Percentiles rank a stretch among this genome's conserved stretches.
phyloP scores from a whole-genome alignment of 1,284 basidiomycete genomes.

The Bjerkandera adusta region DNA sequence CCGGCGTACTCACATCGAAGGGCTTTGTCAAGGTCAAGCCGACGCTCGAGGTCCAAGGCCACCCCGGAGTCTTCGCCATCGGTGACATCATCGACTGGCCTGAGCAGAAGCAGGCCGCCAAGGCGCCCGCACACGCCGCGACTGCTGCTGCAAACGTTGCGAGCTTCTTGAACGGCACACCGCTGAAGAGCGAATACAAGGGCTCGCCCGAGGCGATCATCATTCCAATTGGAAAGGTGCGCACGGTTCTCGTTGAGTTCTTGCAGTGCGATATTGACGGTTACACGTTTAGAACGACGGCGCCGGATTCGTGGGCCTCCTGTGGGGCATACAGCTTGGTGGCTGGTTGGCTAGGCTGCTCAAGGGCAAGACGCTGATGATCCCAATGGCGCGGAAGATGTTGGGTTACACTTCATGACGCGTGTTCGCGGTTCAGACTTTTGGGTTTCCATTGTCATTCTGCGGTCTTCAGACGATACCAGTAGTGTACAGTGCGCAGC shows the following conservation, averaged over 20 bases:
- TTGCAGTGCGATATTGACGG: not conserved
- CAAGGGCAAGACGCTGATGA: slow-evolving; percentile 15
- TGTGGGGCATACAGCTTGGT: slow-evolving; percentile 17
- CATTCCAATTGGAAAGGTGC: slow-evolving; percentile 58
- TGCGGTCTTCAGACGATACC: no score
- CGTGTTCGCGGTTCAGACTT: not conserved
- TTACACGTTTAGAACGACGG: slow-evolving; percentile 8
- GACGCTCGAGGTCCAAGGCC: slow-evolving; percentile 46
- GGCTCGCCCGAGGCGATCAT: slow-evolving; percentile 51
- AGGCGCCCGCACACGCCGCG: slow-evolving; percentile 40
- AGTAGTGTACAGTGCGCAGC: no score
- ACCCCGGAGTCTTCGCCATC: slow-evolving; percentile 52
- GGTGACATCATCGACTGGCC: slow-evolving; percentile 59
- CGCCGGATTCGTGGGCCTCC: slow-evolving; percentile 9
- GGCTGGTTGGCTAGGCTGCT: slow-evolving; percentile 10
- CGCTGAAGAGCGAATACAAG: slow-evolving; percentile 43
- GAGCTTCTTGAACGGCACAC: slow-evolving; percentile 36
- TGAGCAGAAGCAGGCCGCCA: slow-evolving; percentile 59
- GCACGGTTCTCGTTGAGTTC: not conserved
- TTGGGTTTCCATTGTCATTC: not conserved
- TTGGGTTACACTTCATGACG: slow-evolving; percentile 5
- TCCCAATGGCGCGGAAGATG: slow-evolving; percentile 5
- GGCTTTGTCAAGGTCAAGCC: slow-evolving; percentile 48
- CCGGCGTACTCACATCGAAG: slow-evolving; percentile 36
- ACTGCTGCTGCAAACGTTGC: slow-evolving; percentile 47